phyloP scores from a whole-genome alignment of 495 filamentous ascomycete genomes.

The Bacidia rubella region DNA sequence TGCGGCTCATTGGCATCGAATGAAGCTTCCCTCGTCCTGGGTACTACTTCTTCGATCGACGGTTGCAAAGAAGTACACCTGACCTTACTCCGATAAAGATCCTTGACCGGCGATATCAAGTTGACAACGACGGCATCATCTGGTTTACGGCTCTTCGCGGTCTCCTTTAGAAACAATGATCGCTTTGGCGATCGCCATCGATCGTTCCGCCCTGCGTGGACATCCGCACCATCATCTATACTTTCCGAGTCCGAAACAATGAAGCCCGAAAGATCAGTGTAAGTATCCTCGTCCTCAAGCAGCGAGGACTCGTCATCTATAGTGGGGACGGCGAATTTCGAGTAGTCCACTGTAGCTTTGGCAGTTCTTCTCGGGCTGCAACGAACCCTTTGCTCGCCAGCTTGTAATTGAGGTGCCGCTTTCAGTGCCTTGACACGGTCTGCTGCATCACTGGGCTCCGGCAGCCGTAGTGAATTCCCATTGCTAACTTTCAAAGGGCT shows the following conservation, averaged over 20 bases:
- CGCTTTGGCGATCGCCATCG: neutral
- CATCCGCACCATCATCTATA: neutral
- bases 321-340: neutral
- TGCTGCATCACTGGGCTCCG: too few relatives aligned
- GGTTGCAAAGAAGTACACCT: too few relatives aligned
- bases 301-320: neutral
- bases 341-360: conserved; percentile 7
- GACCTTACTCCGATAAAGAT: too few relatives aligned
- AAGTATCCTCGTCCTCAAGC: conserved; percentile 8
- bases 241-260: conserved; percentile 22
- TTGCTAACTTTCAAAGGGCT: conserved; percentile 19
- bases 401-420: conserved; percentile 2
- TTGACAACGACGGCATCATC: too few relatives aligned
- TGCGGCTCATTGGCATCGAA: neutral
- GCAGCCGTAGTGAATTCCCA: conserved; percentile 27
- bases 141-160: too few relatives aligned
- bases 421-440: too few relatives aligned
- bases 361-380: conserved; percentile 8
- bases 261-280: conserved; percentile 23
- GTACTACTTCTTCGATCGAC: neutral
- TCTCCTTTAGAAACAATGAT: neutral
- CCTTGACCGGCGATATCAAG: too few relatives aligned
- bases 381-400: neutral
- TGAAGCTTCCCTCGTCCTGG: neutral
- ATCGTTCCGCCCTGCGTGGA: neutral